phyloP scores from a whole-genome alignment of 176 grass and related monocot species.

The Raddia guianensis region DNA sequence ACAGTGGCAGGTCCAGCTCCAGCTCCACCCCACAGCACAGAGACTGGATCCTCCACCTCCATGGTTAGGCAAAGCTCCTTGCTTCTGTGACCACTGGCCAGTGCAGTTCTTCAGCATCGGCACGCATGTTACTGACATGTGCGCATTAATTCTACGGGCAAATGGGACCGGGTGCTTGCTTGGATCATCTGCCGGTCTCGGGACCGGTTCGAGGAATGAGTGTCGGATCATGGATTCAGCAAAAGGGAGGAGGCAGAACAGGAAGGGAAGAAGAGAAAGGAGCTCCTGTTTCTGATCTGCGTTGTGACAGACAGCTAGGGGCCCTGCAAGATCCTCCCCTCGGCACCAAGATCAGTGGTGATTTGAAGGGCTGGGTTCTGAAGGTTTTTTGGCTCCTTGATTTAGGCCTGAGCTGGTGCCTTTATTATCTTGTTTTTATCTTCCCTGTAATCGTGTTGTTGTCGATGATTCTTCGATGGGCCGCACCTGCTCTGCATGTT shows the following conservation, averaged over 20 bases:
- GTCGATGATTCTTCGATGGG: not conserved
- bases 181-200: not conserved
- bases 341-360: not conserved
- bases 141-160: not conserved
- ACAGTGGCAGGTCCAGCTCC: not conserved
- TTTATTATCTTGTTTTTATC: not conserved
- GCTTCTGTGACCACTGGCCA: not conserved
- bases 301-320: not conserved
- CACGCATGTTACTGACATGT: not conserved
- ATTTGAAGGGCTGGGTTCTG: not conserved
- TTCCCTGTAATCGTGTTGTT: not conserved
- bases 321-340: conserved; percentile 20
- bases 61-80: not conserved
- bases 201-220: conserved; percentile 18
- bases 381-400: conserved; percentile 11
- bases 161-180: not conserved
- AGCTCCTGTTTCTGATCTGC: conserved; percentile 12
- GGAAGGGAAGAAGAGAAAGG: too few relatives aligned
- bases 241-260: not conserved
- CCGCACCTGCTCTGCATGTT: not conserved
- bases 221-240: conserved; percentile 16
- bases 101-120: not conserved
- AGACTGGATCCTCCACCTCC: not conserved
- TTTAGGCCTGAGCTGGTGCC: not conserved
- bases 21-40: not conserved